Evolutionary conservation across 1,284 basidiomycete species (phyloP), one percentile per base, ranked within the genome.

Genomic region (Meripilus lineatus): DNA sequence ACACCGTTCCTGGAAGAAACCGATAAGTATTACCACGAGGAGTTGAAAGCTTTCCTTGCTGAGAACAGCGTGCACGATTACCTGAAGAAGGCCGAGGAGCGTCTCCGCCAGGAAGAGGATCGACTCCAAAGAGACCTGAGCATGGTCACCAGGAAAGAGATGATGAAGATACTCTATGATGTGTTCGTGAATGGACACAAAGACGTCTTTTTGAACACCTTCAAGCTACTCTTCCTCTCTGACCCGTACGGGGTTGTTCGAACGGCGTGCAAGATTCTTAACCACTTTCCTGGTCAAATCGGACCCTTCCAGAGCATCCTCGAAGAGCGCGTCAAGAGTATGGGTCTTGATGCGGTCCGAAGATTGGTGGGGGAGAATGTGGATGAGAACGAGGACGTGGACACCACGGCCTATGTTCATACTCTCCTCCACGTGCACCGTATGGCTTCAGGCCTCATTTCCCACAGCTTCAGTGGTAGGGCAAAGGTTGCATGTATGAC

Each of bases 21-120:
- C 1, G 89, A 93, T 65, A 74, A 80, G 41, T 98, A 93, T 72
- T 99, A 99, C 74, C 82, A 81, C 51, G 75, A 84, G 50, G 95
- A 99, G 67, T 95, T 92, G 2, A 82, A 91, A 50, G 77, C 85
- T 2, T 99, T 95, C 73, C 79, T 98, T 23, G 82, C 85, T 2
- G 82, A 88, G 58, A 95, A 94, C 66, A 88, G 81, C 37, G 90
- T 98, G 26, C 89, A 93, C 20, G 96, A 99, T 64, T 99, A 99
- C 67, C 79, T 99, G 66, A 93, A 89, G 74, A 95, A 93, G 69
- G 96, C 93, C 2, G 94, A 98, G 60, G 84, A 86, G 55, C 81
- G 96, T 23, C 70, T 99, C 46, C 79, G 84, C 48, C 95, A 99
- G 66, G 96, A 99, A 62, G 92, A 95, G 62, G 90, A 95, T 55